Percentiles rank a stretch among this genome's conserved stretches.
Evolutionary conservation across 345 rosid genomes (phyloP).

Genomic region (Pistacia vera): DNA sequence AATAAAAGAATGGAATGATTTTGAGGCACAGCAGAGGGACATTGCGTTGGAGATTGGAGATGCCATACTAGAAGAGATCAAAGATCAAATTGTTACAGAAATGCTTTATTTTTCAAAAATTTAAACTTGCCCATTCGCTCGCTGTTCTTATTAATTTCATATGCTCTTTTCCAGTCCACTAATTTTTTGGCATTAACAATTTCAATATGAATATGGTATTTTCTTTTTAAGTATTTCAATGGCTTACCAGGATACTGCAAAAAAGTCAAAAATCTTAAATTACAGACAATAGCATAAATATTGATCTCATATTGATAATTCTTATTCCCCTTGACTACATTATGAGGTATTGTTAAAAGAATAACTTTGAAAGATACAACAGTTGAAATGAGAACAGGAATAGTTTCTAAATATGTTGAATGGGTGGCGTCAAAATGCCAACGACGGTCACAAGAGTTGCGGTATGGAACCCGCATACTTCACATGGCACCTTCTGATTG

Average conservation of each 20-base stretch:
- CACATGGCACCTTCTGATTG: not conserved
- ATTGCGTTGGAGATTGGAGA: constrained; percentile 40
- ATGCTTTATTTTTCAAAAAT: constrained; percentile 16
- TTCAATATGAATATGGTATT: no score
- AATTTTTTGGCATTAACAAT: no score
- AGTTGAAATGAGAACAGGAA: no score
- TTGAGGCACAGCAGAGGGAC: constrained; percentile 22
- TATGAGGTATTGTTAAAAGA: no score
- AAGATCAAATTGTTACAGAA: constrained; percentile 31
- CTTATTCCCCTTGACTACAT: no score
- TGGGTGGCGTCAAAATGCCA: no score
- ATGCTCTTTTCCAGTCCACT: no score
- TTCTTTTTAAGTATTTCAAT: not conserved
- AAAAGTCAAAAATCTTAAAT: not conserved
- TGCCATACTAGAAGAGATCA: constrained; percentile 41
- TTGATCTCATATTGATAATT: no score
- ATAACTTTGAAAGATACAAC: no score
- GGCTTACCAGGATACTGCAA: not conserved
- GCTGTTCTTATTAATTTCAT: no score
- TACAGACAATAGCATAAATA: not conserved
- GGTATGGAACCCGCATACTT: not conserved
- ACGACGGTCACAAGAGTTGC: not conserved
- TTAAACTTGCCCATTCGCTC: no score
- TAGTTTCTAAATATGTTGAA: no score
- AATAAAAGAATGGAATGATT: constrained; percentile 36